Conservation (phyloP, 2,329 filamentous ascomycete genomes). For the Zarea fungicola region DNA sequence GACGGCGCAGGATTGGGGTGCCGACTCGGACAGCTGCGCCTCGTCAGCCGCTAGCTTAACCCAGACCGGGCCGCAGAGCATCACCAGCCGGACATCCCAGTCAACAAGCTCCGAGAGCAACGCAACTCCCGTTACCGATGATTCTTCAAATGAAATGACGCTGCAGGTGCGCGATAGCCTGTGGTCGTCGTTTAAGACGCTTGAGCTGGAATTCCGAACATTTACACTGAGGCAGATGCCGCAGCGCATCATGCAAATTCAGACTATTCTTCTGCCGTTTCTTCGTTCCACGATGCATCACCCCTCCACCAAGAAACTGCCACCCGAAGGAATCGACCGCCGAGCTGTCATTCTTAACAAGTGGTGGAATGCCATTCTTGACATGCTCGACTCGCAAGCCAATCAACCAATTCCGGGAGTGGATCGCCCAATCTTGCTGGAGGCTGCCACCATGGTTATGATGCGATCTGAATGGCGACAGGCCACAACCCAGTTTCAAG, state of each 20-base stretch:
- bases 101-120: slow-evolving; percentile 36
- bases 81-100: slow-evolving; percentile 32
- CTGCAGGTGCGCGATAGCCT: slow-evolving; percentile 44
- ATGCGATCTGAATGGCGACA: slow-evolving; percentile 82
- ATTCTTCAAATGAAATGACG: slow-evolving; percentile 42
- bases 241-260: slow-evolving; percentile 70
- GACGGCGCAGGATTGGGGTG: slow-evolving; percentile 30
- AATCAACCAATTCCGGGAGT: slow-evolving; percentile 72
- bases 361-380: slow-evolving; percentile 82
- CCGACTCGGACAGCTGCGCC: slow-evolving; percentile 38
- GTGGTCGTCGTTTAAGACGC: slow-evolving; percentile 49
- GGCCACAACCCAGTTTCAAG: slow-evolving; percentile 61
- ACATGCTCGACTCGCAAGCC: slow-evolving; percentile 67
- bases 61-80: slow-evolving; percentile 34
- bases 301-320: slow-evolving; percentile 56
- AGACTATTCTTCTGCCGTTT: slow-evolving; percentile 69
- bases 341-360: slow-evolving; percentile 76
- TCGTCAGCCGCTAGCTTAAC: slow-evolving; percentile 43
- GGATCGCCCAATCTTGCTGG: slow-evolving; percentile 76
- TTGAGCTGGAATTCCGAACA: slow-evolving; percentile 43
- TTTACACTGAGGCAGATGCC: slow-evolving; percentile 69
- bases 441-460: slow-evolving; percentile 78
- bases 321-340: slow-evolving; percentile 77
- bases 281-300: slow-evolving; percentile 65
- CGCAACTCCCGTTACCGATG: slow-evolving; percentile 34